Percentiles rank a stretch among this genome's conserved stretches.
Evolutionary conservation across 1,284 basidiomycete genomes (phyloP).

Genomic region (Ustilago sp.): DNA sequence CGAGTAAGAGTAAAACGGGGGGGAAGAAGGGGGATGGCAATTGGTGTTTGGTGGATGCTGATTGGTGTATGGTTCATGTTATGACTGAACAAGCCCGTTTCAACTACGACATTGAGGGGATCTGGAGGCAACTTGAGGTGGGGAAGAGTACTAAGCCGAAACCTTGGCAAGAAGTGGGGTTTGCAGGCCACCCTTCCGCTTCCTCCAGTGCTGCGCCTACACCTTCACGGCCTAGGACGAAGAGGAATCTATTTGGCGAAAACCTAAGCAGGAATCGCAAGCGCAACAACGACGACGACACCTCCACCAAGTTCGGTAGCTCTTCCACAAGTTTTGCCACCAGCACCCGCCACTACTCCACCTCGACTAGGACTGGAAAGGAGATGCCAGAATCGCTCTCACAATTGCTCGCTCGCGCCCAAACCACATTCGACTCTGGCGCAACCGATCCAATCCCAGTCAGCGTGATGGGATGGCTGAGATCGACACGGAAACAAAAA

Average conservation of each 20-base stretch:
- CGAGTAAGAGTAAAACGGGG: slow-evolving; percentile 43
- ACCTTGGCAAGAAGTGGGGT: slow-evolving; percentile 31
- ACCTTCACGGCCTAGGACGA: slow-evolving; percentile 15
- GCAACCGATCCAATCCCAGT: slow-evolving; percentile 17
- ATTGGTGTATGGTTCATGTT: slow-evolving; percentile 69
- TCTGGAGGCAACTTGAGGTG: slow-evolving; percentile 55
- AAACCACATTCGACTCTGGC: slow-evolving; percentile 6
- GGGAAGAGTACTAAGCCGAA: slow-evolving; percentile 20
- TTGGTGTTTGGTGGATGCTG: slow-evolving; percentile 68
- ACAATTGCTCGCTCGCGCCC: slow-evolving; percentile 20
- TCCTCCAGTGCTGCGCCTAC: not conserved
- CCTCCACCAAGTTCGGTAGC: slow-evolving; percentile 21
- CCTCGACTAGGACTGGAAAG: not conserved
- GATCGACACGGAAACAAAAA: slow-evolving; percentile 57
- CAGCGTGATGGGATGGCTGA: slow-evolving; percentile 50
- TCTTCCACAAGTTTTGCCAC: slow-evolving; percentile 22
- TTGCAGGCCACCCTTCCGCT: not conserved
- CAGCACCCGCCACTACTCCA: not conserved
- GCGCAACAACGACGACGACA: slow-evolving; percentile 8
- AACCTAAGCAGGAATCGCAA: slow-evolving; percentile 17
- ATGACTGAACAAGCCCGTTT: slow-evolving; percentile 63
- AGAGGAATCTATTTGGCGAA: slow-evolving; percentile 36
- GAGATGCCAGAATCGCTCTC: slow-evolving; percentile 32
- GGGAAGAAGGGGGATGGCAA: slow-evolving; percentile 64
- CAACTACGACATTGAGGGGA: slow-evolving; percentile 63